Evolutionary conservation across 164 flowering plant species (phyloP), one percentile per base, ranked within the genome.

Genomic region (Stephania cephalantha): DNA sequence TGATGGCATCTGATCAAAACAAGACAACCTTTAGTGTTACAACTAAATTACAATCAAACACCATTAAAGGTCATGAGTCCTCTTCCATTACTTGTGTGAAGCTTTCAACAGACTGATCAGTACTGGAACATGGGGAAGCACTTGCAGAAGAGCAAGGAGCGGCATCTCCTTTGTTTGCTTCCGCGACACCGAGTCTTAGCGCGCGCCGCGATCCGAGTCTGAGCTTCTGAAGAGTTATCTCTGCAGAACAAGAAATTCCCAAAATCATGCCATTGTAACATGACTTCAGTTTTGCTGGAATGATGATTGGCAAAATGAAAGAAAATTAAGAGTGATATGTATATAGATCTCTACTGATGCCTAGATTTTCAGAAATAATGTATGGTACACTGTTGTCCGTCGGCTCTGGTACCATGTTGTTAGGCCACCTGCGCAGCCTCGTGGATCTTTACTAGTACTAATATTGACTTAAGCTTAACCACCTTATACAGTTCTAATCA

Each of bases 211-310:
- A 85, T 55, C 93, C 94, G 68, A 79, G 73, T 82, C 84, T 86
- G 52, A 92, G 91, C 85, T 89, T 92, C 84, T 86, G 69, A 25
- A 92, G 84, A 9, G 97, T 92, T 5, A 85, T 81, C 80, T 92
- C 97, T 92, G 85, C 67, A 30, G 31, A n/a, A 31, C 15, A 50
- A 44, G 35, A 44, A 8, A 61, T 10, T 48, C 15, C 46, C 55
- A 50, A 50, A 8, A 50, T 50, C 55, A 50, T 9, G 15, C 11
- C 7, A 9, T 15, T 50, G 13, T 2, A 50, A 50, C 3, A 50
- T 50, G 55, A 50, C 4, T 50, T 50, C 15, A 1, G 55, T 35
- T 35, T 35, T 35, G 42, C 42, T 35, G 42, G 42, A 35, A 35
- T 35, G 42, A 4, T 35, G 1, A 35, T 35, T 35, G 42, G 42